Evolutionary conservation across 2,329 filamentous ascomycete genomes (phyloP), one percentile per base, ranked within the genome.

Genomic region (Triangularia setosa): DNA sequence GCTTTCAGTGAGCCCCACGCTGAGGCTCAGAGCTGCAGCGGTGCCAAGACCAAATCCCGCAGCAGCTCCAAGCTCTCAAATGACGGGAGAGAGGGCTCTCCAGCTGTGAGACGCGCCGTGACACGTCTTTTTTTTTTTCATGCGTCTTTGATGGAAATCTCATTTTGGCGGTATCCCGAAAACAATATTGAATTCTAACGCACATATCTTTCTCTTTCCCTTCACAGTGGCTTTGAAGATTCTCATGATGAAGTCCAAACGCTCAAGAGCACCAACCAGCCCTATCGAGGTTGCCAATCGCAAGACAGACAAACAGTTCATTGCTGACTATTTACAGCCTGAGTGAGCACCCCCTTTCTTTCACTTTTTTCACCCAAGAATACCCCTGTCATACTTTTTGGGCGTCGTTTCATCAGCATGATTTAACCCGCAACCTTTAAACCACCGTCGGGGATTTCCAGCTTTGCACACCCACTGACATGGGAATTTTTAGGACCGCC

Each of bases 211-310:
- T 3, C n/a, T 21, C 8, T 48, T 21, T 21, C 16, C 3, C 5
- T 40, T 48, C 12, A 18, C 40, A 9, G 6, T 21, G n/a, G 9
- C 40, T 9, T 14, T 48, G 2, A 3, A 48, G n/a, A 48, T 8
- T 14, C 16, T 33, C n/a, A 60, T 7, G 52, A 70, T 69, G 66
- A 64, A 24, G 21, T 33, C 63, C 12, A 77, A 74, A 62, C 74
- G 75, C 27, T 72, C 65, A 58, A 70, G 72, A 54, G 70, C 70
- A 14, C 57, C 68, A 2, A 67, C 68, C 35, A 64, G 61, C 58
- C 68, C 68, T 1, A 80, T 88, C 40, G 80, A 84, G 24, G 68
- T 69, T 25, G 84, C 80, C 18, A 86, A 85, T 65, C 69, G 69
- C 24, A 81, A 81, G 66, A 71, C 73, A 0, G 79, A 86, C 59